Percentiles rank a stretch among this genome's conserved stretches.
phyloP scores from a whole-genome alignment of 2,329 filamentous ascomycete species.

The Paramyrothecium sp. region DNA sequence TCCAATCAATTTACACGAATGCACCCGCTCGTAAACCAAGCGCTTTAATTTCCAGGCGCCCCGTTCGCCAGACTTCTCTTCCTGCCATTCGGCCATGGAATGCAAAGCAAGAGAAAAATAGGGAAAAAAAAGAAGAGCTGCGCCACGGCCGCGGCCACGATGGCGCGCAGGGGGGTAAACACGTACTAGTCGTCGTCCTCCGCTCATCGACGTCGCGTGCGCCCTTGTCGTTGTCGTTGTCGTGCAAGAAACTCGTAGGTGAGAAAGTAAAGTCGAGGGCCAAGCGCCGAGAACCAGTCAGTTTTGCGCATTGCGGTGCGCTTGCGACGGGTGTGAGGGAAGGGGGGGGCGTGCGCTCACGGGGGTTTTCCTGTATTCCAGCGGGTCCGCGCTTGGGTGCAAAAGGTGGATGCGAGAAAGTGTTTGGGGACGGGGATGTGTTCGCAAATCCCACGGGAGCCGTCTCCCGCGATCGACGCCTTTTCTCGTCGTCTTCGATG shows the following conservation, averaged over 20 bases:
- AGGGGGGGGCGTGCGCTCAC: neutral
- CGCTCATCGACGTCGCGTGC: too few species aligned
- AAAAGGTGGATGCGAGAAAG: too few species aligned
- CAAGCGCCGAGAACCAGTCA: neutral
- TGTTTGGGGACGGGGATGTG: too few species aligned
- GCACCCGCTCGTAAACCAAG: neutral
- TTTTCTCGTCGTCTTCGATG: too few species aligned
- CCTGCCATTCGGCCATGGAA: too few species aligned
- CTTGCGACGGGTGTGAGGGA: neutral
- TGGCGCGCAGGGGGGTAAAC: neutral
- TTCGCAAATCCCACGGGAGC: too few species aligned
- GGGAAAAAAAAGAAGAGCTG: neutral
- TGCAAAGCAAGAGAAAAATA: too few species aligned
- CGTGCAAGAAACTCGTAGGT: neutral
- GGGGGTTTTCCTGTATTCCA: too few species aligned
- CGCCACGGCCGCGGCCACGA: neutral
- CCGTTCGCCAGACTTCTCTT: neutral
- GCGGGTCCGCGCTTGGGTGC: too few species aligned
- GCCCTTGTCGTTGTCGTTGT: neutral
- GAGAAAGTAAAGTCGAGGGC: neutral
- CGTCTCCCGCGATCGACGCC: too few species aligned
- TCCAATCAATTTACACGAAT: neutral
- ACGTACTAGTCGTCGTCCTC: too few species aligned
- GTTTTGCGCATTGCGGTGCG: neutral
- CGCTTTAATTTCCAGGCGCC: neutral